These are phyloP conservation scores for Fusarium succisae DNA, from an alignment of 2,329 filamentous ascomycete species.

Conservation along the genomic window DNA sequence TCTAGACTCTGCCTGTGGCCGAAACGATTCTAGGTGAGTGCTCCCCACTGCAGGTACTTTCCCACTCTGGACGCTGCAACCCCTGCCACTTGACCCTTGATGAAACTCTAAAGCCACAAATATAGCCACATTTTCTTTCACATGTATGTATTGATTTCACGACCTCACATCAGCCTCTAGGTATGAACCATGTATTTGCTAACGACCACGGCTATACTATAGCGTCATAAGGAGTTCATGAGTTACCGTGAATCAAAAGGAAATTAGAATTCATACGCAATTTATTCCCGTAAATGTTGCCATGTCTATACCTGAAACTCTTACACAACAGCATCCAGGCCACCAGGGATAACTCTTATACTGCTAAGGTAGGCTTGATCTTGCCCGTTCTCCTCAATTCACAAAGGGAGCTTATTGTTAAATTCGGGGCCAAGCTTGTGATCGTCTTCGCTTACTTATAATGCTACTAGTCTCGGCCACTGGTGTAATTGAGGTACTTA, in stretches of 20 bases:
- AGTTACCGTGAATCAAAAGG: too few species aligned
- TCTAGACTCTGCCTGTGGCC: not conserved
- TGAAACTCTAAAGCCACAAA: conserved; percentile 11
- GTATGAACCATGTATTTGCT: not conserved
- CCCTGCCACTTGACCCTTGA: conserved; percentile 15
- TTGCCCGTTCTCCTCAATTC: conserved; percentile 46
- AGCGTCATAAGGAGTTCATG: not conserved
- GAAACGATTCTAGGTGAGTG: conserved; percentile 39
- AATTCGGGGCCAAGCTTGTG: conserved; percentile 50
- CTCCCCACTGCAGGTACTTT: conserved; percentile 38
- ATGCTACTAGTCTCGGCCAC: not conserved
- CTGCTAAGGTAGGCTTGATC: conserved; percentile 47
- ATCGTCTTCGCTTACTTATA: conserved; percentile 47
- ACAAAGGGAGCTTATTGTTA: conserved; percentile 48
- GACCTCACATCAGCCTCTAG: not conserved
- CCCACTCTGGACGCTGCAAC: not conserved
- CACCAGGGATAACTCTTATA: conserved; percentile 41
- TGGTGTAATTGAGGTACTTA: conserved; percentile 34
- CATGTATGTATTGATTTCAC: not conserved
- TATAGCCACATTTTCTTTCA: conserved; percentile 2
- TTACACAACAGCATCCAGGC: conserved; percentile 45
- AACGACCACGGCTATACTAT: not conserved
- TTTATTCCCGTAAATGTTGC: conserved; percentile 52
- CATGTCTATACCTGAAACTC: conserved; percentile 51
- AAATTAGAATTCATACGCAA: conserved; percentile 48